These are phyloP conservation scores for Lentinus polychrous DNA, from an alignment of 1,284 basidiomycete genomes.

Conservation along the genomic window DNA sequence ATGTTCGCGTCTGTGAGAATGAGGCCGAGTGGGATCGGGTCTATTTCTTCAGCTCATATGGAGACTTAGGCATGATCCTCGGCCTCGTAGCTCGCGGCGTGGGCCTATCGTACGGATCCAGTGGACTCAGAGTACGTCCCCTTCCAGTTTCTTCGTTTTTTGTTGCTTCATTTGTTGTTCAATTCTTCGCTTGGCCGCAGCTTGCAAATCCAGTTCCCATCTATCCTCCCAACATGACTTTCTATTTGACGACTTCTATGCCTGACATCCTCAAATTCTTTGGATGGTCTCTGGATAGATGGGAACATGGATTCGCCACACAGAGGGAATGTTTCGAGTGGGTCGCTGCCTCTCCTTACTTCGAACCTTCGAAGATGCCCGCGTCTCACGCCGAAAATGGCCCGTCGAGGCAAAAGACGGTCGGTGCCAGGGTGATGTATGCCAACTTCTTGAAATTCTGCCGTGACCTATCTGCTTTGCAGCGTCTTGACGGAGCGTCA, in stretches of 20 bases:
- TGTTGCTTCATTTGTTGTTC: constrained; percentile 13
- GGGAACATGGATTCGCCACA: constrained; percentile 46
- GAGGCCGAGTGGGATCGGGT: constrained; percentile 41
- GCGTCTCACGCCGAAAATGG: constrained; percentile 19
- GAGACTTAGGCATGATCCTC: constrained; percentile 64
- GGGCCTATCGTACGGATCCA: constrained; percentile 41
- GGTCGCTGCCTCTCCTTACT: constrained; percentile 44
- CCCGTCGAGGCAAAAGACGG: constrained; percentile 34
- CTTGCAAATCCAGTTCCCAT: constrained; percentile 19
- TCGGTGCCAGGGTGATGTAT: constrained; percentile 51
- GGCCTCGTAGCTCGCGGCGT: constrained; percentile 43
- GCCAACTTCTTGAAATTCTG: constrained; percentile 48
- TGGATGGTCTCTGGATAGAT: constrained; percentile 44
- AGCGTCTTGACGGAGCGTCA: not conserved
- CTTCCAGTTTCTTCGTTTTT: not conserved
- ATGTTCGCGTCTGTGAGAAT: constrained; percentile 51
- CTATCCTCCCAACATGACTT: constrained; percentile 19
- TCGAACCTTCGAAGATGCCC: constrained; percentile 30
- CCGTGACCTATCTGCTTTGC: constrained; percentile 9
- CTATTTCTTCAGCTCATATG: constrained; percentile 53
- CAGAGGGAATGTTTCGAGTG: constrained; percentile 50
- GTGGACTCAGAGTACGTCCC: constrained; percentile 51
- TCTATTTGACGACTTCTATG: constrained; percentile 31
- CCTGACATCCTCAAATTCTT: constrained; percentile 46
- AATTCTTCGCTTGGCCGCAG: constrained; percentile 28